Evolutionary conservation across 139 green algal species (phyloP).

Genomic region (Yamagishiella unicocca): DNA sequence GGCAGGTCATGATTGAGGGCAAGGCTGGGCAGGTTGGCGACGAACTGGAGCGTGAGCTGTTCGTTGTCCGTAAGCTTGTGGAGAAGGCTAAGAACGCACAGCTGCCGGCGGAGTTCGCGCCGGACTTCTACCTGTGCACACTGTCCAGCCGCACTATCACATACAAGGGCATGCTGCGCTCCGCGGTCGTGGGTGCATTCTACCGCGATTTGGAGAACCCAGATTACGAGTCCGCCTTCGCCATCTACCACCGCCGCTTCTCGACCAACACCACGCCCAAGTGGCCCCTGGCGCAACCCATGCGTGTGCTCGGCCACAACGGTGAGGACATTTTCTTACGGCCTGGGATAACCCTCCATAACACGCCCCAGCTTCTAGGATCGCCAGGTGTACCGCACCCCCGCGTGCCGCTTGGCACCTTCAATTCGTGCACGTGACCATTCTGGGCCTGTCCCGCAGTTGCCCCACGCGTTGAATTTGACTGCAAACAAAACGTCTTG

Average conservation of each 20-base stretch:
- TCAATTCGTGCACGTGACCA: too few species aligned
- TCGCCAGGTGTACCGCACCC: too few species aligned
- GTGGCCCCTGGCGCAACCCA: conserved; percentile 99
- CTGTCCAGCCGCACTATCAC: conserved; percentile 93
- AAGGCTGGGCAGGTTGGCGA: conserved; percentile 70
- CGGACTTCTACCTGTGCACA: conserved; percentile 94
- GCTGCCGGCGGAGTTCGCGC: conserved; percentile 62
- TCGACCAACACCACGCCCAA: conserved; percentile 99
- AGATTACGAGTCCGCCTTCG: conserved; percentile 89
- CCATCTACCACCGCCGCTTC: conserved; percentile 99
- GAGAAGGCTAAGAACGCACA: conserved; percentile 82
- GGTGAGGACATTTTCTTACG: conserved; percentile 79
- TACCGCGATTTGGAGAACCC: conserved; percentile 93
- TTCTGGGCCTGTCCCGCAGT: too few species aligned
- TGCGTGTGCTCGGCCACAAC: conserved; percentile 99
- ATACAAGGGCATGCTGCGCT: conserved; percentile 98
- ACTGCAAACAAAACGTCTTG: too few species aligned
- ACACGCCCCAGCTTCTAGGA: too few species aligned
- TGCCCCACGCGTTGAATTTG: too few species aligned
- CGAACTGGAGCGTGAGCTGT: conserved; percentile 96
- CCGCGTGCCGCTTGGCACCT: too few species aligned
- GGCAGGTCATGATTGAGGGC: conserved; percentile 84
- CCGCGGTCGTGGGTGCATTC: conserved; percentile 88
- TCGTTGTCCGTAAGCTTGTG: conserved; percentile 93
- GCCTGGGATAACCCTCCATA: too few species aligned